Evolutionary conservation across 169 alveolate genomes (phyloP).

Genomic region (Cryptosporidium sp.): DNA sequence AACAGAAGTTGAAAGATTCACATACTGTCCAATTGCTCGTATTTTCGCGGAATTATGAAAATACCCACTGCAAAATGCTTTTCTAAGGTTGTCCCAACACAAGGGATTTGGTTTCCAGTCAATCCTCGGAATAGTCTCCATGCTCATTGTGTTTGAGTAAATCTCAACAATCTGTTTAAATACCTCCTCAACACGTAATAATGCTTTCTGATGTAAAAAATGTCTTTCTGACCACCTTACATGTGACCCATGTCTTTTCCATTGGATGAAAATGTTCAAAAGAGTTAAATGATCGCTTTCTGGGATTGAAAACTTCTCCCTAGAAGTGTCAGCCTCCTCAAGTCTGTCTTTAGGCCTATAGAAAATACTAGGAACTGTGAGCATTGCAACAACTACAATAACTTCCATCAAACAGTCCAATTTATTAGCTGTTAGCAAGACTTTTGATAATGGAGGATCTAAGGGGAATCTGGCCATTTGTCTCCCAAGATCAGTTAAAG

Average conservation of each 20-base stretch:
- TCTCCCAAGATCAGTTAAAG: conserved; percentile 91
- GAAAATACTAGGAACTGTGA: conserved; percentile 97
- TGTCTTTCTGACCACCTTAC: conserved; percentile 93
- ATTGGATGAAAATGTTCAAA: conserved; percentile 97
- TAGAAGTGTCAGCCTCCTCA: conserved; percentile 95
- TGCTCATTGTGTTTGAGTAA: conserved; percentile 78
- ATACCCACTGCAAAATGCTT: conserved; percentile 98
- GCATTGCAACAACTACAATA: conserved; percentile 96
- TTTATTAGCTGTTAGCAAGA: conserved; percentile 92
- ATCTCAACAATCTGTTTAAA: conserved; percentile 60
- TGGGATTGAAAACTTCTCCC: conserved; percentile 98
- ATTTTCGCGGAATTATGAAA: conserved; percentile 99
- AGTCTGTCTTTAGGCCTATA: conserved; percentile 96
- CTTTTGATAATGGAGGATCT: conserved; percentile 99
- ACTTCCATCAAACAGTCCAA: conserved; percentile 95
- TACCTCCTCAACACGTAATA: conserved; percentile 90
- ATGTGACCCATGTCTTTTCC: conserved; percentile 92
- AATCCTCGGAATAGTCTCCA: conserved; percentile 29
- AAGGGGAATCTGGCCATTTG: conserved; percentile 98
- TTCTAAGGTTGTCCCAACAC: conserved; percentile 84
- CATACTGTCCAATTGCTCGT: conserved; percentile 98
- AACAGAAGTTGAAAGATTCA: conserved; percentile 96
- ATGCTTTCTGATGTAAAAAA: conserved; percentile 92
- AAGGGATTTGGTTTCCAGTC: conserved; percentile 5
- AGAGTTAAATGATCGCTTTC: conserved; percentile 99